Base-by-base conservation (phyloP, 306 rosid genomes). In the Lupinus albus region DNA sequence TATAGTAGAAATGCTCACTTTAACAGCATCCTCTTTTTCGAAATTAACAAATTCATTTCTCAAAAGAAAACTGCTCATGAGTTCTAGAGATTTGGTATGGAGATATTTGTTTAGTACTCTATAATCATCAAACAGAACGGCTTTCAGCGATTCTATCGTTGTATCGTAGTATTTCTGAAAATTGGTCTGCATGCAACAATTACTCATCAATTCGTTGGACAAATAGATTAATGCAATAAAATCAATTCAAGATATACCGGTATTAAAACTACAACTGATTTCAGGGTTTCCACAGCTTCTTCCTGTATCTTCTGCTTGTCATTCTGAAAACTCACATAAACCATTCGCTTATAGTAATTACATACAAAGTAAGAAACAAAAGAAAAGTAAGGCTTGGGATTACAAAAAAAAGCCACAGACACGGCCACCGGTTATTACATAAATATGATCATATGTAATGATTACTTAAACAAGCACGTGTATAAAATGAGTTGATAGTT, bases 161-260 rank as follows among this genome's bases (percentile, higher is more conserved):
- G n/a, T 32, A 33, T 49, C 21, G 35, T 57, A 77, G 20, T 49
- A 30, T 15, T 11, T 18, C 21, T 18, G 76, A 66, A 71, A 65
- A 14, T 2, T 3, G 18, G 6, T 50, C 81, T 77, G 57, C 73
- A 65, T 7, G 48, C 14, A 55, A 71, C 12, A 47, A 39, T 47
- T 28, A 64, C 6, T 11, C 12, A 21, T 68, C 41, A 47, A 25
- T 15, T 50, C 44, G 28, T n/a, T 50, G 65, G 33, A 18, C 17
- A 32, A n/a, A 42, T 54, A 28, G 8, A 41, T 15, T 52, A 64
- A 35, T 5, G 20, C 32, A 58, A 56, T 20, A 20, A 53, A 52
- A 62, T n/a, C n/a, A n/a, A n/a, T n/a, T 58, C 33, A 50, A 60
- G 15, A 65, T 9, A 48, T 71, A 77, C 77, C 64, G 63, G 81